phyloP scores from a whole-genome alignment of 768 basidiomycete species.

The Tephrocybe sp. region DNA sequence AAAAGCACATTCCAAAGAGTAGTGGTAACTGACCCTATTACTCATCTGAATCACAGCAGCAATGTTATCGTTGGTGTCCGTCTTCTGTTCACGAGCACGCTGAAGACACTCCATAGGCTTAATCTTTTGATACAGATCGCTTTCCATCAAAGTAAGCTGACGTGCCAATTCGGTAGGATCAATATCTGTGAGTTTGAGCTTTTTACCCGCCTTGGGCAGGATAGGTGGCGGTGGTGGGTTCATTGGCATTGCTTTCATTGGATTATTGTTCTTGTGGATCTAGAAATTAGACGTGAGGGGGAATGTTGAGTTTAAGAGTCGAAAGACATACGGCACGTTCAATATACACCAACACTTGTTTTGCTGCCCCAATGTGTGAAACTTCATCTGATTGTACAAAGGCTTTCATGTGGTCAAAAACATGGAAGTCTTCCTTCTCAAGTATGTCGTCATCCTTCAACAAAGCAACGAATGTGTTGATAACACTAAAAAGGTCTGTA shows the following conservation, averaged over 20 bases:
- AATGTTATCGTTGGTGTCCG: slow-evolving; percentile 79
- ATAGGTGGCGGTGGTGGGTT: slow-evolving; percentile 75
- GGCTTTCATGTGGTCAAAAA: slow-evolving; percentile 78
- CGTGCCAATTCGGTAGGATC: slow-evolving; percentile 88
- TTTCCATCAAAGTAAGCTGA: slow-evolving; percentile 91
- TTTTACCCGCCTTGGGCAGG: slow-evolving; percentile 65
- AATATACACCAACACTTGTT: slow-evolving; percentile 69
- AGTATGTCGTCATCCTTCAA: slow-evolving; percentile 79
- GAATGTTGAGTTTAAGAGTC: background rate
- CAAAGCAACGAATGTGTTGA: slow-evolving; percentile 91
- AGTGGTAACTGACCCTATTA: slow-evolving; percentile 59
- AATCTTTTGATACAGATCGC: slow-evolving; percentile 81
- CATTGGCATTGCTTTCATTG: slow-evolving; percentile 51
- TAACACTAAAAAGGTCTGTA: slow-evolving; percentile 48
- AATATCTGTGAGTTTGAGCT: slow-evolving; percentile 80
- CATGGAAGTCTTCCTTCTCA: slow-evolving; percentile 81
- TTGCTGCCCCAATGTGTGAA: slow-evolving; percentile 63
- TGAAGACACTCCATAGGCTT: slow-evolving; percentile 88
- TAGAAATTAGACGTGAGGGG: slow-evolving; percentile 10
- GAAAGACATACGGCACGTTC: slow-evolving; percentile 68
- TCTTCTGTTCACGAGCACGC: slow-evolving; percentile 74
- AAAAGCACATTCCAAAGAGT: background rate
- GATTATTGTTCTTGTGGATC: slow-evolving; percentile 53
- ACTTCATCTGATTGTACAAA: slow-evolving; percentile 72
- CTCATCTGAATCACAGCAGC: slow-evolving; percentile 83